Percentiles rank a stretch among this genome's conserved stretches.
These are phyloP conservation scores for Dryadomyces quercus-mongolicae DNA, from an alignment of 2,329 filamentous ascomycete species.

Conservation along the genomic window DNA sequence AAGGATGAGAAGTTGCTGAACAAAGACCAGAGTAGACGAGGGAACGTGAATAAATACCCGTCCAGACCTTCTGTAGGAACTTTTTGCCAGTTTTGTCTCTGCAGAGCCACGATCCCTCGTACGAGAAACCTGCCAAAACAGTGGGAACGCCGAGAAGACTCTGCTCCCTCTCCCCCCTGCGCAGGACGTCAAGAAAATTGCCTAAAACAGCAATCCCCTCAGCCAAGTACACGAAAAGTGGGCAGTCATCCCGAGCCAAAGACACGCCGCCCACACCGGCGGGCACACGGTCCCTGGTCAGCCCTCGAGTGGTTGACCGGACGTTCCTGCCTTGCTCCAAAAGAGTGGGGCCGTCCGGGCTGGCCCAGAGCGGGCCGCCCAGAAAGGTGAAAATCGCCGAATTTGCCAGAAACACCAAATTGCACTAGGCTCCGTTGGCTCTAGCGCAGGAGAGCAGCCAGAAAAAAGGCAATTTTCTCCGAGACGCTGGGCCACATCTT, in stretches of 20 bases:
- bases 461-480: background rate
- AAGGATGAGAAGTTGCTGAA: background rate
- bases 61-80: background rate
- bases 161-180: background rate
- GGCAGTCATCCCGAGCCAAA: background rate
- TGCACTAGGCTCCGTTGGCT: no score
- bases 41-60: no score
- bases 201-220: conserved; percentile 2
- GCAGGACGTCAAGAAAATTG: conserved; percentile 3
- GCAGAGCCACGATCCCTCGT: background rate
- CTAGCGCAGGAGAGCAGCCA: background rate
- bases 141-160: background rate
- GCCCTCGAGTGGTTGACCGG: background rate
- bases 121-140: background rate
- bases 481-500: background rate
- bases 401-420: background rate
- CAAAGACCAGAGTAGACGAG: no score
- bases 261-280: no score
- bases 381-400: background rate
- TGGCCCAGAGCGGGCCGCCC: background rate
- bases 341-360: background rate
- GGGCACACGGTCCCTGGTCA: background rate
- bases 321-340: no score
- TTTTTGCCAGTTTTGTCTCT: background rate
- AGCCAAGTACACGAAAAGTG: background rate